A percentile compares a stretch with the other conserved stretches of the same genome.
These are phyloP conservation scores for Sordariomycetes sp. DNA, from an alignment of 2,329 filamentous ascomycete genomes.

Conservation along the genomic window DNA sequence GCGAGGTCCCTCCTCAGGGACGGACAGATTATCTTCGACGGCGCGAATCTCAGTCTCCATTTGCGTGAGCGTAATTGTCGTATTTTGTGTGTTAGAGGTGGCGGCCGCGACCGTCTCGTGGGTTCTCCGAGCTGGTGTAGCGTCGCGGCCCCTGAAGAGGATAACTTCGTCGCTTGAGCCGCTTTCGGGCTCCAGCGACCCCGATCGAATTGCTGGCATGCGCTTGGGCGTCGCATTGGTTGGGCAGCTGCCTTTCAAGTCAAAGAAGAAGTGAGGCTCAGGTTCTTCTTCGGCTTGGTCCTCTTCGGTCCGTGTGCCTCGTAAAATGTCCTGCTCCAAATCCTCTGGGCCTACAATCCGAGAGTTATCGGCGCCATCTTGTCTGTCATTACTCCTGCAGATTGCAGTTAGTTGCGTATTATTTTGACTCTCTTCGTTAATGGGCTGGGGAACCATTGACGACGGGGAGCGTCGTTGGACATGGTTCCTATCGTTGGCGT, in stretches of 20 bases:
- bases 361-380: background rate
- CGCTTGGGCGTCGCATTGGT: background rate
- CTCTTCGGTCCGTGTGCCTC: background rate
- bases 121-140: constrained; percentile 13
- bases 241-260: constrained; percentile 19
- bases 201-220: constrained; percentile 7
- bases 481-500: background rate
- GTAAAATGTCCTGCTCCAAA: constrained; percentile 8
- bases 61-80: constrained; percentile 12
- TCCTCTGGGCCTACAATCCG: constrained; percentile 12
- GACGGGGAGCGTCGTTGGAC: background rate
- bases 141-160: constrained; percentile 50
- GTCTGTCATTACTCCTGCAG: too few species aligned
- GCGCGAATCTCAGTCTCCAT: constrained; percentile 22
- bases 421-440: background rate
- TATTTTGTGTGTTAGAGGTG: background rate
- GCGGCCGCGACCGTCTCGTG: background rate
- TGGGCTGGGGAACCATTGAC: too few species aligned
- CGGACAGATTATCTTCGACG: constrained; percentile 12
- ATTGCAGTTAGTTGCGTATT: background rate
- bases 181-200: constrained; percentile 12
- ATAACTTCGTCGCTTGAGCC: constrained; percentile 63
- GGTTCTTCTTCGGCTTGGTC: constrained; percentile 4
- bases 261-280: constrained; percentile 26
- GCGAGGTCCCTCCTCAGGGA: background rate